phyloP scores from a whole-genome alignment of 2,329 filamentous ascomycete species.

The Fusarium drepaniforme region DNA sequence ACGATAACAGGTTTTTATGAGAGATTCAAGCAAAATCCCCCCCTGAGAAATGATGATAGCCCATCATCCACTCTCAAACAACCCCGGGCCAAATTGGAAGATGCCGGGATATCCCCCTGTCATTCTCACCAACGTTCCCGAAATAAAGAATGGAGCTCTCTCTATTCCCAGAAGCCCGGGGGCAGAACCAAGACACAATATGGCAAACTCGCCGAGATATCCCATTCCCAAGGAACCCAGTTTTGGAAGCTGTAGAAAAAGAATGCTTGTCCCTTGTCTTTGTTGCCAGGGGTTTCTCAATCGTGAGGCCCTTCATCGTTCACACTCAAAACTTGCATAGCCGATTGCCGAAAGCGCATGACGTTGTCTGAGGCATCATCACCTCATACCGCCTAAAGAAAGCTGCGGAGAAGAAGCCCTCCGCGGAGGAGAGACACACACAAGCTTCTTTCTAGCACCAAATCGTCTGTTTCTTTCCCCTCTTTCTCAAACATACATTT shows the following conservation, averaged over 20 bases:
- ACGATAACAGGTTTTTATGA: conserved; percentile 12
- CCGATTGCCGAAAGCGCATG: conserved; percentile 33
- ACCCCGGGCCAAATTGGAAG: conserved; percentile 28
- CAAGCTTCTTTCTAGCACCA: conserved; percentile 15
- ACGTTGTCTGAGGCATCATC: conserved; percentile 28
- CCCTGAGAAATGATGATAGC: conserved; percentile 26
- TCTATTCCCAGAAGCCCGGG: conserved; percentile 4
- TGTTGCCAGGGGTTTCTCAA: conserved; percentile 27
- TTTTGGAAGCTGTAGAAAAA: background rate
- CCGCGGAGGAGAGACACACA: conserved; percentile 16
- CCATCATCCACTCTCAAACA: background rate
- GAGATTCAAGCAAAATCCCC: background rate
- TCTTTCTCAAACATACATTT: background rate
- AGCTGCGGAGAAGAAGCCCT: conserved; percentile 3
- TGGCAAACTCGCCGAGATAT: conserved; percentile 3
- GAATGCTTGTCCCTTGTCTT: background rate
- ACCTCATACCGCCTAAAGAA: conserved; percentile 22
- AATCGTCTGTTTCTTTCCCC: background rate
- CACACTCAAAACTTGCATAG: conserved; percentile 32
- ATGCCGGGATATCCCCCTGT: conserved; percentile 9
- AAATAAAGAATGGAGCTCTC: conserved; percentile 35
- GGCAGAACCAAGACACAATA: background rate
- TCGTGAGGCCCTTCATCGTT: conserved; percentile 9
- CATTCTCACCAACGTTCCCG: conserved; percentile 21
- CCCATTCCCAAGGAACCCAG: background rate